phyloP scores from a whole-genome alignment of 164 flowering plant species.

The Vitis riparia region DNA sequence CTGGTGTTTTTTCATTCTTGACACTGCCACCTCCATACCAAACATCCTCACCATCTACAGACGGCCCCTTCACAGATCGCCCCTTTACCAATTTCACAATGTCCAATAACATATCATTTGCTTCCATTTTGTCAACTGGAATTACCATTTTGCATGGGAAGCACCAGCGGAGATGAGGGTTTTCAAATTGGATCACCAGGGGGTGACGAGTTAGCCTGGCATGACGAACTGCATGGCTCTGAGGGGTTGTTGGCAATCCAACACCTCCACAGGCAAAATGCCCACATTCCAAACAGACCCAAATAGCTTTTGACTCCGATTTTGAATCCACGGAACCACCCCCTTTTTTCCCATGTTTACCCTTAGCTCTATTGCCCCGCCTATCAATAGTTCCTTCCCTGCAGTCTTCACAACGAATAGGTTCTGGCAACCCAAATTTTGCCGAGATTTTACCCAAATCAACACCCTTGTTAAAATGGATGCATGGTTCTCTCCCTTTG shows the following conservation, averaged over 20 bases:
- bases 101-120: slow-evolving; percentile 41
- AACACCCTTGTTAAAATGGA: slow-evolving; percentile 57
- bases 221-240: slow-evolving; percentile 75
- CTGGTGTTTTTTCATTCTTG: slow-evolving; percentile 31
- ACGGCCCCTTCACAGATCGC: slow-evolving; percentile 21
- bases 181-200: slow-evolving; percentile 59
- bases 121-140: slow-evolving; percentile 48
- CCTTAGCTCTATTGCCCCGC: slow-evolving; percentile 54
- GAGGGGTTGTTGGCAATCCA: slow-evolving; percentile 66
- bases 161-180: slow-evolving; percentile 82
- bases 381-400: slow-evolving; percentile 47
- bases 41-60: slow-evolving; percentile 56
- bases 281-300: slow-evolving; percentile 94
- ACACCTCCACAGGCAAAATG: slow-evolving; percentile 84
- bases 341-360: slow-evolving; percentile 68
- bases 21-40: slow-evolving; percentile 55
- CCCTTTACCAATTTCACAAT: slow-evolving; percentile 61
- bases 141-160: slow-evolving; percentile 60
- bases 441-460: slow-evolving; percentile 46
- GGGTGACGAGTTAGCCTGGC: slow-evolving; percentile 59
- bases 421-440: slow-evolving; percentile 36
- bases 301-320: slow-evolving; percentile 50
- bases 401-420: slow-evolving; percentile 70
- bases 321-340: slow-evolving; percentile 28
- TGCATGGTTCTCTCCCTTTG: slow-evolving; percentile 49